phyloP scores from a whole-genome alignment of 1,139 yeast genomes.

The Scheffersomyces insectosa region DNA sequence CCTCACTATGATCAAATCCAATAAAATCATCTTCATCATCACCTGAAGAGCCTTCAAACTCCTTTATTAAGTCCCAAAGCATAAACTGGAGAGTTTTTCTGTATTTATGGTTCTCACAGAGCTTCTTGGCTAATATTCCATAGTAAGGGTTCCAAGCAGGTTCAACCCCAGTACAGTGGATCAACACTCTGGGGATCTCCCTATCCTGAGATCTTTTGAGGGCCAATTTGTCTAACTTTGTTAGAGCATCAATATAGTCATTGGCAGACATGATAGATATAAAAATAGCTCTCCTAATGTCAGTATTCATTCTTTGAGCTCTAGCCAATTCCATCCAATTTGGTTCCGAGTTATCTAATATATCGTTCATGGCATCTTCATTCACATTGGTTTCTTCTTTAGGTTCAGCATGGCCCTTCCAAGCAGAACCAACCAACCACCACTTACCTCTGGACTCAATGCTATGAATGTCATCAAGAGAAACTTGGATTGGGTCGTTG shows the following conservation, averaged over 20 bases:
- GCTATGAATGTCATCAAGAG: slow-evolving; percentile 76
- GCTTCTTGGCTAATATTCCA: slow-evolving; percentile 72
- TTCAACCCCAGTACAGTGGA: slow-evolving; percentile 87
- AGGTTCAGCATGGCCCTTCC: slow-evolving; percentile 59
- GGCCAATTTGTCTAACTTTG: slow-evolving; percentile 75
- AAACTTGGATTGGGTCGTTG: slow-evolving; percentile 80
- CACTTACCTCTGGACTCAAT: slow-evolving; percentile 86
- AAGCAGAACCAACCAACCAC: slow-evolving; percentile 99
- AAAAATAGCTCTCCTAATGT: slow-evolving; percentile 88
- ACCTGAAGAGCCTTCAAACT: slow-evolving; percentile 49
- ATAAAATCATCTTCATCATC: slow-evolving; percentile 40
- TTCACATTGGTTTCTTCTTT: slow-evolving; percentile 29
- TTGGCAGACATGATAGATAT: slow-evolving; percentile 93
- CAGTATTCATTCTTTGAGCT: slow-evolving; percentile 91
- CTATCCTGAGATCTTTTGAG: slow-evolving; percentile 81
- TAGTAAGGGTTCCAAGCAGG: slow-evolving; percentile 89
- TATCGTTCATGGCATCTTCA: slow-evolving; percentile 46
- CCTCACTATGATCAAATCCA: slow-evolving; percentile 39
- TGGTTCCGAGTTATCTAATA: slow-evolving; percentile 70
- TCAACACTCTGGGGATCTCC: slow-evolving; percentile 81
- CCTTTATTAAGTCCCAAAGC: slow-evolving; percentile 86
- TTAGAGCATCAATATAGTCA: slow-evolving; percentile 85
- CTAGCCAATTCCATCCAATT: slow-evolving; percentile 89
- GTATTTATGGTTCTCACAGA: slow-evolving; percentile 68
- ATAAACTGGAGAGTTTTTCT: slow-evolving; percentile 85